Conservation (phyloP, 495 filamentous ascomycete genomes). For the Physcia stellaris region DNA sequence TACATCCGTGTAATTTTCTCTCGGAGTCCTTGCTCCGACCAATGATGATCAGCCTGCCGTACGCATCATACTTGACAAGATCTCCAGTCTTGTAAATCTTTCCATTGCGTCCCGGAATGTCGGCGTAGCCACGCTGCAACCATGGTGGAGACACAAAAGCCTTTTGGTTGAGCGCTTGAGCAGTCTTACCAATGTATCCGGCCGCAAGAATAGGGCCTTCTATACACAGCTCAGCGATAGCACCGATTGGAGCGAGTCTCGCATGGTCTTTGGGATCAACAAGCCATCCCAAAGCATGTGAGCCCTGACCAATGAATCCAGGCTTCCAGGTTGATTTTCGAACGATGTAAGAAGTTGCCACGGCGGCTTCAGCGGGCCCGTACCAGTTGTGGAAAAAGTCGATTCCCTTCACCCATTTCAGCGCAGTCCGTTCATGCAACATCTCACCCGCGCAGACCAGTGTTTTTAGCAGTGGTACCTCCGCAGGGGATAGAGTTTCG, state of each 20-base stretch:
- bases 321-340: constrained; percentile 1
- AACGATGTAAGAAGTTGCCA: constrained; percentile 26
- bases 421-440: constrained; percentile 30
- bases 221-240: constrained; percentile 40
- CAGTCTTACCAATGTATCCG: constrained; percentile 36
- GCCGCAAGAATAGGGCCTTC: constrained; percentile 37
- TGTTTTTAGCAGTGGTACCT: constrained; percentile 32
- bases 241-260: constrained; percentile 34
- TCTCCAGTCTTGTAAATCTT: constrained; percentile 47
- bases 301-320: constrained; percentile 23
- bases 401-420: constrained; percentile 32
- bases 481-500: constrained; percentile 31
- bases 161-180: constrained; percentile 26
- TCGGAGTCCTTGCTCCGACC: constrained; percentile 38
- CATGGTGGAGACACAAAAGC: constrained; percentile 34
- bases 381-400: too few relatives aligned
- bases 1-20: constrained; percentile 38
- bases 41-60: constrained; percentile 32
- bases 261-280: constrained; percentile 35
- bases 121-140: constrained; percentile 17
- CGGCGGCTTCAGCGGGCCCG: constrained; percentile 39
- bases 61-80: constrained; percentile 32
- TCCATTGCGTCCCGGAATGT: neutral
- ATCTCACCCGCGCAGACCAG: constrained; percentile 44
- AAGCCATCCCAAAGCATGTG: constrained; percentile 30